Evolutionary conservation across 2,329 filamentous ascomycete species (phyloP), one percentile per base, ranked within the genome.

Genomic region (Fonsecaea multimorphosa): DNA sequence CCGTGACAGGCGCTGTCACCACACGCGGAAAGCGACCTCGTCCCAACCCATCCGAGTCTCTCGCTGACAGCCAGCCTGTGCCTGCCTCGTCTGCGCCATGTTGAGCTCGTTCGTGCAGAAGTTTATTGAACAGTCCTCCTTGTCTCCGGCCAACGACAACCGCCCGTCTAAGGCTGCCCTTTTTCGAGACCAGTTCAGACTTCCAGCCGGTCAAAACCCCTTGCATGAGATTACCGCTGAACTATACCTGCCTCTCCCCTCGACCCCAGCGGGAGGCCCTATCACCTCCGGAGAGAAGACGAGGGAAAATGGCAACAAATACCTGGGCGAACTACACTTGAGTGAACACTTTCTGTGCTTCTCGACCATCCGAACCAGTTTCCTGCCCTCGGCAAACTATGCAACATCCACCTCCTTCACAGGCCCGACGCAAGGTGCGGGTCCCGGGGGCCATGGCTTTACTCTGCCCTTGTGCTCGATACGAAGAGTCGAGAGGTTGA

Each of bases 281-380:
- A 55, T 67, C 66, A 88, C 85, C 67, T 86, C 89, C 56, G 89
- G 89, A 67, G 91, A 92, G 72, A 74, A 76, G 14, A 62, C 72
- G 70, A 86, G 86, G 71, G 83, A 85, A 64, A 72, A 80, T 72
- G 92, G 92, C 72, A 96, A 91, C 79, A 91, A 93, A 76, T 98
- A 99, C 81, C 89, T 89, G 27, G 95, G 95, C 58, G 93, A 93
- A 78, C 86, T 99, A 59, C 94, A 99, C 77, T 83, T 99, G 69
- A 97, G 93, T 77, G 94, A 99, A 80, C 87, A 91, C 72, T 99
- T 91, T 79, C 88, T 99, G 73, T 98, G 93, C 84, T 99, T 99
- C 82, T 97, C 93, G 0, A 97, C 95, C 7, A 92, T 95, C 59
- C 89, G 92, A 16, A 91, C 92, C 9, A 96, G 92, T 80, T 97